A percentile compares a stretch with the other conserved stretches of the same genome.
phyloP scores from a whole-genome alignment of 129 eudicot genomes.

The Pittosporum tobira region DNA sequence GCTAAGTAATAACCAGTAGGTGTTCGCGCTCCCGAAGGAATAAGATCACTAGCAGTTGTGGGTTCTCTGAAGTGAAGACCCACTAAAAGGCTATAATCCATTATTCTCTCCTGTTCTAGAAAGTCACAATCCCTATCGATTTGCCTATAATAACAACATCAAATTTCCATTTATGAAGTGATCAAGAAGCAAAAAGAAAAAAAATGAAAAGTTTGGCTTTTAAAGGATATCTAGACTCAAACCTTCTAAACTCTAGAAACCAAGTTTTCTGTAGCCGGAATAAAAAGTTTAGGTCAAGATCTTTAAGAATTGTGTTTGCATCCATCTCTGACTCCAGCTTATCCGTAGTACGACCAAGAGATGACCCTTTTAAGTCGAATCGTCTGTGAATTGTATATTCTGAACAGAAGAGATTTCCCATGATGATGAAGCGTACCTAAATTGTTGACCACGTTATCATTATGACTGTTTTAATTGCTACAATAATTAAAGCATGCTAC shows the following conservation, averaged over 20 bases:
- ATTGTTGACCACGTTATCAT: neutral
- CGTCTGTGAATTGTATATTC: slow-evolving; percentile 63
- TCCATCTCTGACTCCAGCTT: slow-evolving; percentile 72
- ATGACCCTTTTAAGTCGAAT: slow-evolving; percentile 91
- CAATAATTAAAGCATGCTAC: neutral
- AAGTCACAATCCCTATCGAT: slow-evolving; percentile 65
- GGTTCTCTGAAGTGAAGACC: slow-evolving; percentile 68
- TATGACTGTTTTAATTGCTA: neutral
- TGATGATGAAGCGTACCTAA: slow-evolving; percentile 81
- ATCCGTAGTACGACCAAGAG: slow-evolving; percentile 80
- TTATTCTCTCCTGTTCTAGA: slow-evolving; percentile 82
- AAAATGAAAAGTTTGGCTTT: neutral
- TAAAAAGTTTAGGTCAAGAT: slow-evolving; percentile 77
- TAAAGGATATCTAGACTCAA: no score
- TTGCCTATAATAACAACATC: slow-evolving; percentile 44
- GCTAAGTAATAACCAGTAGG: slow-evolving; percentile 20
- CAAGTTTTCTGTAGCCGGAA: slow-evolving; percentile 63
- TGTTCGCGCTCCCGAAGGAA: slow-evolving; percentile 24
- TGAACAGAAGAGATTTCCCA: slow-evolving; percentile 84
- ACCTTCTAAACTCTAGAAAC: slow-evolving; percentile 94
- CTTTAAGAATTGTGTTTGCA: slow-evolving; percentile 82
- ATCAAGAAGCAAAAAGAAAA: neutral
- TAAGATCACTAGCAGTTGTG: slow-evolving; percentile 25
- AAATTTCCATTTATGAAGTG: slow-evolving; percentile 2
- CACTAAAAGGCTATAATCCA: slow-evolving; percentile 89